These are phyloP conservation scores for Phytopythium sindhum DNA, from an alignment of 352 stramenopile genomes.

Conservation along the genomic window DNA sequence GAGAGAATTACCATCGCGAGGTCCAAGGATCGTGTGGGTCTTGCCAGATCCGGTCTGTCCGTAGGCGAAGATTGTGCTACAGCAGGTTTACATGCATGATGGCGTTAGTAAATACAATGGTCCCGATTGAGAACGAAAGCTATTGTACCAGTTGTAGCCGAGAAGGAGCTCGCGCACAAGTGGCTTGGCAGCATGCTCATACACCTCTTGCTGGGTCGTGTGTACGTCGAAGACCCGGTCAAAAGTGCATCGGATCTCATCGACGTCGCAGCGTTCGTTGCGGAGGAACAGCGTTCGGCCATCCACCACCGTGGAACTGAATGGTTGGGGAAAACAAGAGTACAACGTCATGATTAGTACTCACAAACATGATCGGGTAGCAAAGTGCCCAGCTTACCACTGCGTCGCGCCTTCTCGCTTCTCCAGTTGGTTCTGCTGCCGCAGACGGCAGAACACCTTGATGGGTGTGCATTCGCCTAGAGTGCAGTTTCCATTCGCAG, in stretches of 20 bases:
- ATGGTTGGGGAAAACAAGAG: neutral
- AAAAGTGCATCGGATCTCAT: constrained; percentile 69
- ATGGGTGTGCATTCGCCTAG: constrained; percentile 32
- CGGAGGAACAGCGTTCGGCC: constrained; percentile 55
- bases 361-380: neutral
- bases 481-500: neutral
- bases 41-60: constrained; percentile 94
- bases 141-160: constrained; percentile 69
- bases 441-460: constrained; percentile 74
- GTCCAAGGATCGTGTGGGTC: constrained; percentile 83
- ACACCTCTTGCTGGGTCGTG: constrained; percentile 68
- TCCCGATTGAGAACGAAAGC: neutral
- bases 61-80: constrained; percentile 93
- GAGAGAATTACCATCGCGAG: constrained; percentile 37
- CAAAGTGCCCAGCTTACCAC: constrained; percentile 31
- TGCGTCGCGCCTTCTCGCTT: constrained; percentile 52
- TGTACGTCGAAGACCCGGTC: constrained; percentile 64
- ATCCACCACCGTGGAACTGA: constrained; percentile 54
- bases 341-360: constrained; percentile 1
- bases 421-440: constrained; percentile 74
- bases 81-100: constrained; percentile 29
- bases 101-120: neutral
- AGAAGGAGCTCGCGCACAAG: constrained; percentile 67
- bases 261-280: constrained; percentile 65
- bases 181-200: constrained; percentile 63